A percentile compares a stretch with the other conserved stretches of the same genome.
Evolutionary conservation across 1,284 basidiomycete genomes (phyloP).

Genomic region (Papiliotrema fonsecae): DNA sequence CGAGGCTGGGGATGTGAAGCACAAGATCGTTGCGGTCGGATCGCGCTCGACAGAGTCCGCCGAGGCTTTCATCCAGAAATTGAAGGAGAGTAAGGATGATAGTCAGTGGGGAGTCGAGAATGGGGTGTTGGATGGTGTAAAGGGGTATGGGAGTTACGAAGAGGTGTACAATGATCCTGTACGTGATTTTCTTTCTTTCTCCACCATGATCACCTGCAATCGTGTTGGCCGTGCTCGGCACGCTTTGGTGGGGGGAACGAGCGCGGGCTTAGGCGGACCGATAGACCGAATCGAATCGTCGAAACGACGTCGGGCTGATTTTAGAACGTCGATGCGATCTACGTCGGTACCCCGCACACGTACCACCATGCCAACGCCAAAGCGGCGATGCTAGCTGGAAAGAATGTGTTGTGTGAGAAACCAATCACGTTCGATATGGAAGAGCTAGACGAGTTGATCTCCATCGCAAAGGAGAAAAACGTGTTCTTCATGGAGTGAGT

Average conservation of each 20-base stretch:
- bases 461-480: slow-evolving; percentile 66
- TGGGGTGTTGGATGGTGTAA: slow-evolving; percentile 49
- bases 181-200: not conserved
- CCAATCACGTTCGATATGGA: slow-evolving; percentile 51
- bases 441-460: slow-evolving; percentile 58
- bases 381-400: slow-evolving; percentile 70
- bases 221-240: no score
- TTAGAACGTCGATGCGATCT: slow-evolving; percentile 71
- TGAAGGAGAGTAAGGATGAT: slow-evolving; percentile 14
- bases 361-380: slow-evolving; percentile 74
- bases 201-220: not conserved
- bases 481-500: slow-evolving; percentile 87
- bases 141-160: slow-evolving; percentile 70
- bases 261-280: no score
- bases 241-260: no score
- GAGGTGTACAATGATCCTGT: slow-evolving; percentile 69
- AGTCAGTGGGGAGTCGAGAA: slow-evolving; percentile 33
- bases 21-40: slow-evolving; percentile 72
- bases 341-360: slow-evolving; percentile 84
- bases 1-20: slow-evolving; percentile 64
- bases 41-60: slow-evolving; percentile 69
- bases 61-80: slow-evolving; percentile 60
- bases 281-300: not conserved
- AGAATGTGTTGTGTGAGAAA: slow-evolving; percentile 84
- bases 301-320: not conserved